These are phyloP conservation scores for Chlorella sp. DNA, from an alignment of 139 green algal genomes.

Conservation along the genomic window DNA sequence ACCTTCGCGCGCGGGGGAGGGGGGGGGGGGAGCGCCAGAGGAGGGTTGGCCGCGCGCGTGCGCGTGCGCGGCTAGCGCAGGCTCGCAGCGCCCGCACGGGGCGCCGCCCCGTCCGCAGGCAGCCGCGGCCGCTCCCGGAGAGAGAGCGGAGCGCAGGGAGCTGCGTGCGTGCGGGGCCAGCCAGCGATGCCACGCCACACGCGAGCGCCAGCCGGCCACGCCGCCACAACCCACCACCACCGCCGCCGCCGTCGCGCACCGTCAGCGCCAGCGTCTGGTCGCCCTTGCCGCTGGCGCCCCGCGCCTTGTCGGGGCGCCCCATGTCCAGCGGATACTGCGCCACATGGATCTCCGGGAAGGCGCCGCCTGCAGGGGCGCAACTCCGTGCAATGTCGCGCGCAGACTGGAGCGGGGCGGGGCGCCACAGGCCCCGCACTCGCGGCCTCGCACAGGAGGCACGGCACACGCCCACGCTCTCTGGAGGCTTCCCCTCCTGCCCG, in stretches of 20 bases:
- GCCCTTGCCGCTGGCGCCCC: conserved; percentile 26
- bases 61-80: no score
- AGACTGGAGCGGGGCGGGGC: background rate
- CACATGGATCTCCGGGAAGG: conserved; percentile 91
- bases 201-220: background rate
- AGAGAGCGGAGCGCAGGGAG: no score
- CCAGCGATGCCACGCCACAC: no score
- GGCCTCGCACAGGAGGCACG: background rate
- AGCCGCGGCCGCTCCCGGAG: no score
- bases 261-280: conserved; percentile 77
- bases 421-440: background rate
- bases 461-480: background rate
- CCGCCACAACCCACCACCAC: background rate
- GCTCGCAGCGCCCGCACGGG: no score
- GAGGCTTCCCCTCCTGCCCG: background rate
- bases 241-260: conserved; percentile 43
- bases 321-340: conserved; percentile 94
- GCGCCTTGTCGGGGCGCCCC: conserved; percentile 66
- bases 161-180: no score
- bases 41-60: no score
- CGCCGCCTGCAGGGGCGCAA: conserved; percentile 37
- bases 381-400: background rate
- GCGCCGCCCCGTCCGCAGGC: no score
- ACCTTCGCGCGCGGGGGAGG: no score
- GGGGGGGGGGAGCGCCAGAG: no score